phyloP scores from a whole-genome alignment of 23 red algal species.

The Porphyridium purpureum region DNA sequence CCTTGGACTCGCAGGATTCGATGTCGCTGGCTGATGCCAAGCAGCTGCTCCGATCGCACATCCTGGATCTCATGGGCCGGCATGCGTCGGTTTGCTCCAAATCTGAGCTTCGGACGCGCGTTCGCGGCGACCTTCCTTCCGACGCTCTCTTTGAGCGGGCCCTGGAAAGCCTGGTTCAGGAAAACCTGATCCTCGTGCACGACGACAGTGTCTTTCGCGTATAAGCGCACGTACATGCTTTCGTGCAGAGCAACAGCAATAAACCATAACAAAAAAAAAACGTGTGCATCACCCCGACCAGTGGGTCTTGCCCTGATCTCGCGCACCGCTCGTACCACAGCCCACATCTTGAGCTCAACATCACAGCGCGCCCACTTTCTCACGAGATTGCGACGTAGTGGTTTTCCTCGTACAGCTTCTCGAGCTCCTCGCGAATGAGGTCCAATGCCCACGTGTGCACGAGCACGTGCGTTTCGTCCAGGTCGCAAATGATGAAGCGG shows the following conservation, averaged over 20 bases:
- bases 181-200: neutral
- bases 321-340: too few species aligned
- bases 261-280: too few species aligned
- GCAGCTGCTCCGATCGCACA: neutral
- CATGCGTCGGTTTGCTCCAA: too few species aligned
- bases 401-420: slow-evolving; percentile 85
- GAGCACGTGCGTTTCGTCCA: slow-evolving; percentile 82
- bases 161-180: neutral
- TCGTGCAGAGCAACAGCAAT: neutral
- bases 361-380: too few species aligned
- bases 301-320: too few species aligned
- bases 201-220: neutral
- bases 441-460: slow-evolving; percentile 41
- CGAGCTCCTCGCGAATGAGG: slow-evolving; percentile 52
- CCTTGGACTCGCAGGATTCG: neutral
- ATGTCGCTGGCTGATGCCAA: neutral
- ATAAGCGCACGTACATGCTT: neutral
- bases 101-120: neutral
- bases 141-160: neutral
- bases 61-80: neutral
- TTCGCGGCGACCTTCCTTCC: neutral
- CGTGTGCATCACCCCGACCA: too few species aligned
- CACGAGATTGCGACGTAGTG: slow-evolving; percentile 24
- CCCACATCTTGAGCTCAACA: too few species aligned
- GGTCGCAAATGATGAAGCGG: slow-evolving; percentile 79